These are phyloP conservation scores for Santalum album DNA, from an alignment of 164 flowering plant species.

Conservation along the genomic window DNA sequence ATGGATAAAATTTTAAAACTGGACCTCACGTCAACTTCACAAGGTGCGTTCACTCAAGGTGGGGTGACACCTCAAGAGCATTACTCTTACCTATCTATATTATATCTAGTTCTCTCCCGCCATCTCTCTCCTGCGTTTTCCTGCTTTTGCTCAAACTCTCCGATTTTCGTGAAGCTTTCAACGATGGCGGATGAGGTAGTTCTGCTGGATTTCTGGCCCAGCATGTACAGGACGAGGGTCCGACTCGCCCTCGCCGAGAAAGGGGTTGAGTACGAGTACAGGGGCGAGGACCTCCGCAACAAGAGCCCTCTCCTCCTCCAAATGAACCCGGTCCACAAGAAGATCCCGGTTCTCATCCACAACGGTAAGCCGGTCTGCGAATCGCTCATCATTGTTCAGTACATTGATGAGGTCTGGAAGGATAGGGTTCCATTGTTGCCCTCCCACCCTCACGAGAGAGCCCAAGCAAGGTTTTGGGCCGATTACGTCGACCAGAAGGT, in stretches of 20 bases:
- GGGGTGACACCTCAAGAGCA: too few species aligned
- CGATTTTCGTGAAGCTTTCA: not conserved
- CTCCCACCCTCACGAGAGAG: constrained; percentile 20
- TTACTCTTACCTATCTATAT: too few species aligned
- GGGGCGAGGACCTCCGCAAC: too few species aligned
- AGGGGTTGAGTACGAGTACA: not conserved
- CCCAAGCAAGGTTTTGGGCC: constrained; percentile 33
- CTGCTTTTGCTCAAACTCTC: too few species aligned
- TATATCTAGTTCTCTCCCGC: too few species aligned
- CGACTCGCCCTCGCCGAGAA: constrained; percentile 22
- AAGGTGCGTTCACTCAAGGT: too few species aligned
- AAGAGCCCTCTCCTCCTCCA: not conserved
- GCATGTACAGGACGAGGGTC: constrained; percentile 23
- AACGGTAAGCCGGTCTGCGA: not conserved
- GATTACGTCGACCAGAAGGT: constrained; percentile 28
- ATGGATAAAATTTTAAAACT: too few species aligned
- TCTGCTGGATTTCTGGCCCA: constrained; percentile 16
- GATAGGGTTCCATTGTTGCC: not conserved
- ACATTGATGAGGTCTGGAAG: not conserved
- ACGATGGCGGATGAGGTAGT: constrained; percentile 19
- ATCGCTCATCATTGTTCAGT: not conserved
- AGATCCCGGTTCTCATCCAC: not conserved
- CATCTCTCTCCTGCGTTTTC: too few species aligned
- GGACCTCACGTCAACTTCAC: too few species aligned
- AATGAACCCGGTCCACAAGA: not conserved